A percentile compares a stretch with the other conserved stretches of the same genome.
Conservation (phyloP, 768 basidiomycete species). For the Podaxis sp. region DNA sequence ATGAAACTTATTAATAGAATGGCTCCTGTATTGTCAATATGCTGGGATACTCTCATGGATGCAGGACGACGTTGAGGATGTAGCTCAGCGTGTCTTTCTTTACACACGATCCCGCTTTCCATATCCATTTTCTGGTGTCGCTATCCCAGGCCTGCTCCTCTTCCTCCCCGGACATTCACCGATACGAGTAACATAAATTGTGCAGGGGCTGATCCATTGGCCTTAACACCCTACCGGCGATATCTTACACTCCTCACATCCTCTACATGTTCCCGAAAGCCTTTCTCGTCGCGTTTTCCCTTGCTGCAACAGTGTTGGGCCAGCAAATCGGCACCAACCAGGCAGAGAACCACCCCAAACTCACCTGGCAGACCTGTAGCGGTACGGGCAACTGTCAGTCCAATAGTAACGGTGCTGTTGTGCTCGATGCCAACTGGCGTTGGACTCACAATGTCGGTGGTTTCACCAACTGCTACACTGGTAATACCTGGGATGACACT, state of each 20-base stretch:
- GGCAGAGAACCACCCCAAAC: constrained; percentile 43
- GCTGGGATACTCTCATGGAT: not conserved
- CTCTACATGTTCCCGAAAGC: constrained; percentile 5
- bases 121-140: constrained; percentile 6
- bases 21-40: not conserved
- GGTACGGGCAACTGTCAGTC: constrained; percentile 35
- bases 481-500: constrained; percentile 50
- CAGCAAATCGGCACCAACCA: constrained; percentile 45
- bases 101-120: not conserved
- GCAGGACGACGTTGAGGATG: not conserved
- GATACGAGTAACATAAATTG: constrained; percentile 1
- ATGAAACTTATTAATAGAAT: constrained; percentile 2
- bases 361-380: constrained; percentile 40
- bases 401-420: constrained; percentile 23
- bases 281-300: constrained; percentile 5
- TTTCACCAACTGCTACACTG: constrained; percentile 45
- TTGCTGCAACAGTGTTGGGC: constrained; percentile 31
- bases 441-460: constrained; percentile 40
- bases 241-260: not conserved
- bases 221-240: not conserved
- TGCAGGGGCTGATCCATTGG: not conserved
- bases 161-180: constrained; percentile 8
- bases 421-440: constrained; percentile 51
- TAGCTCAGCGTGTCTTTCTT: not conserved
- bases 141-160: not conserved